Conservation (phyloP, 2,329 filamentous ascomycete species). For the Emmonsiellopsis sp. region DNA sequence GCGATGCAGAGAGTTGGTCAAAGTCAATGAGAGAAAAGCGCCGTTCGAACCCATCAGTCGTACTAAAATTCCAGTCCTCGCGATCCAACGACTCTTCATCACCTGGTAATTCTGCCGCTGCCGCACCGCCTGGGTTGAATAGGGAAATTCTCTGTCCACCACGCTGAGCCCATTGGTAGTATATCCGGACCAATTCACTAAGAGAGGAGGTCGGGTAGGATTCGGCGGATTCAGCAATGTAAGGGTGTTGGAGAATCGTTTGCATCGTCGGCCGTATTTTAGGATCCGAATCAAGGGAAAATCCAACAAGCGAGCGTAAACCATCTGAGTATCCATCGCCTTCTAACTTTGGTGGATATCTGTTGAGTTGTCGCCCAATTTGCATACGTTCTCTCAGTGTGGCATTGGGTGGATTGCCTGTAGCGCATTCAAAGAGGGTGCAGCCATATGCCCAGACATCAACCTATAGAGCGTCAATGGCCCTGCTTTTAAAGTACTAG, state of each 20-base stretch:
- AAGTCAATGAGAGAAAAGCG: slow-evolving; percentile 40
- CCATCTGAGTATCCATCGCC: slow-evolving; percentile 35
- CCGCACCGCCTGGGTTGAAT: slow-evolving; percentile 52
- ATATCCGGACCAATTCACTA: slow-evolving; percentile 38
- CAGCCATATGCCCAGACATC: slow-evolving; percentile 45
- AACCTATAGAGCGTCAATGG: slow-evolving; percentile 22
- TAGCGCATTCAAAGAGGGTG: slow-evolving; percentile 42
- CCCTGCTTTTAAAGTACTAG: not conserved
- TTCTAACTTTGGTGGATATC: slow-evolving; percentile 34
- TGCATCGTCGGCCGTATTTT: slow-evolving; percentile 38
- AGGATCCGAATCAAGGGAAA: slow-evolving; percentile 36
- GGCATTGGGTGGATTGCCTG: slow-evolving; percentile 41
- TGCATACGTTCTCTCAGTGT: slow-evolving; percentile 39
- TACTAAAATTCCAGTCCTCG: slow-evolving; percentile 58
- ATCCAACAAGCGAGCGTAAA: slow-evolving; percentile 38
- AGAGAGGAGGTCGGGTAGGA: slow-evolving; percentile 37
- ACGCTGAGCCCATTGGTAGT: slow-evolving; percentile 41
- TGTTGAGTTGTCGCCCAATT: slow-evolving; percentile 36
- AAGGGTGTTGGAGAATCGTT: slow-evolving; percentile 37
- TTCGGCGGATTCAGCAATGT: slow-evolving; percentile 34
- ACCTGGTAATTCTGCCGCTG: slow-evolving; percentile 43
- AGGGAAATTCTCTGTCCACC: slow-evolving; percentile 46
- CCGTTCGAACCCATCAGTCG: slow-evolving; percentile 52
- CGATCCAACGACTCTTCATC: slow-evolving; percentile 32
- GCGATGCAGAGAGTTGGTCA: slow-evolving; percentile 38